Conservation (phyloP, 345 rosid genomes). For the Eucalyptus rudis region DNA sequence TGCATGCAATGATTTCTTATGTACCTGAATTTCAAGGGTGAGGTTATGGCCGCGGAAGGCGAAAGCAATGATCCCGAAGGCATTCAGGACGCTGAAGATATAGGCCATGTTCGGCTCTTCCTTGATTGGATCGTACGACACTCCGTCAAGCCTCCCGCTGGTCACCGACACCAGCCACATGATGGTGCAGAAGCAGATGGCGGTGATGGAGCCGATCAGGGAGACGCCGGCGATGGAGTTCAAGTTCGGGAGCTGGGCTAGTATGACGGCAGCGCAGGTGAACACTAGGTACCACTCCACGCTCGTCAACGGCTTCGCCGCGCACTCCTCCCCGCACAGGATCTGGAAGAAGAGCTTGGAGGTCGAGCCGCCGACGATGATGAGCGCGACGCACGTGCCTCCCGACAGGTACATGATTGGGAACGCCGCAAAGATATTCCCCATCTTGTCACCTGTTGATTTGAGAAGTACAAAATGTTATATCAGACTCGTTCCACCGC, state of each 20-base stretch:
- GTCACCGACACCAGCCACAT: slow-evolving; percentile 17
- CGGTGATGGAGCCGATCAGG: slow-evolving; percentile 8
- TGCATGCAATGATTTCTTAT: not conserved
- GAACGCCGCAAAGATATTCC: not conserved
- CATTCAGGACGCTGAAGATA: slow-evolving; percentile 3
- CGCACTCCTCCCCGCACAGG: not conserved
- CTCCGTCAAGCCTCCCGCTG: not conserved
- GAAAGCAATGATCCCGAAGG: slow-evolving; percentile 8
- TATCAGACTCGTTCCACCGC: not conserved
- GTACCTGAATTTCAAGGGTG: slow-evolving; percentile 4
- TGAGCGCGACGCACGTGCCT: slow-evolving; percentile 6
- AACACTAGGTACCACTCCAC: slow-evolving; percentile 22
- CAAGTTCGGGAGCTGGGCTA: slow-evolving; percentile 14
- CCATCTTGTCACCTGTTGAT: slow-evolving; percentile 5
- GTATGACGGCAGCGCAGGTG: not conserved
- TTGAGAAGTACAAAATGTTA: not conserved
- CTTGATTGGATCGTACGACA: slow-evolving; percentile 8
- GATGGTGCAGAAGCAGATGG: slow-evolving; percentile 5
- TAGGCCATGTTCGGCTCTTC: not conserved
- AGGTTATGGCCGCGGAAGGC: slow-evolving; percentile 15
- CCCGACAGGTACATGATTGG: slow-evolving; percentile 14
- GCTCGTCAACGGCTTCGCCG: not conserved
- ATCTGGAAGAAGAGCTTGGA: slow-evolving; percentile 8
- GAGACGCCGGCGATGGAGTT: slow-evolving; percentile 16
- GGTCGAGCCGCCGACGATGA: slow-evolving; percentile 9